phyloP scores from a whole-genome alignment of 805 yeast genomes.

The Sungouiella blattae region DNA sequence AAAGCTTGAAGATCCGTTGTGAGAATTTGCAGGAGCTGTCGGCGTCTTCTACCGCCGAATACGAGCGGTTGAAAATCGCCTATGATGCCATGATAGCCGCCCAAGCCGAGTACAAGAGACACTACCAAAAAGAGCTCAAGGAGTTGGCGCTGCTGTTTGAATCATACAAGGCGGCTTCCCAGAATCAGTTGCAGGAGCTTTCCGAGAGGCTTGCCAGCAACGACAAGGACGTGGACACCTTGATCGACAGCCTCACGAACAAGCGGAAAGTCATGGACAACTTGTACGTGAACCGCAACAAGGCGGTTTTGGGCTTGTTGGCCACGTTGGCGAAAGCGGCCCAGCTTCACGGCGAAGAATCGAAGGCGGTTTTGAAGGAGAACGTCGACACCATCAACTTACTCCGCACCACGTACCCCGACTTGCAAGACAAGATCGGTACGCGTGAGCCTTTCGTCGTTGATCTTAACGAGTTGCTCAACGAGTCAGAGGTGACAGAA shows the following conservation, averaged over 20 bases:
- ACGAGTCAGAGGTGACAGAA: constrained; percentile 27
- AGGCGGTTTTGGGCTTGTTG: constrained; percentile 40
- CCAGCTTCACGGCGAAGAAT: constrained; percentile 47
- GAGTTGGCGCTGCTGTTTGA: constrained; percentile 35
- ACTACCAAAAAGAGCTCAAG: constrained; percentile 43
- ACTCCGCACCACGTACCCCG: constrained; percentile 36
- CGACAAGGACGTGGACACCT: constrained; percentile 48
- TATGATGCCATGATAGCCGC: constrained; percentile 55
- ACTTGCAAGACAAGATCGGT: constrained; percentile 27
- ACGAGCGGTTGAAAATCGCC: constrained; percentile 52
- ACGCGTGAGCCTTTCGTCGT: constrained; percentile 25
- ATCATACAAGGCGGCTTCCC: constrained; percentile 32
- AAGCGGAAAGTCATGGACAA: constrained; percentile 48
- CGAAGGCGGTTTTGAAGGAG: constrained; percentile 41
- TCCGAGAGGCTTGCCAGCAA: constrained; percentile 36
- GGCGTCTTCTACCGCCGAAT: constrained; percentile 45
- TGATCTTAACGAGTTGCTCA: constrained; percentile 32
- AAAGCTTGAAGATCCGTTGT: constrained; percentile 48
- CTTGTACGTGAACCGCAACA: constrained; percentile 46
- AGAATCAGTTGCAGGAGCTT: constrained; percentile 33
- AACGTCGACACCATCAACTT: constrained; percentile 43
- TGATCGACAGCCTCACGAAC: constrained; percentile 45
- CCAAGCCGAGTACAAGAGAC: constrained; percentile 49
- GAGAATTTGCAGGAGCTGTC: constrained; percentile 47
- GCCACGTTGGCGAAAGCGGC: constrained; percentile 42